phyloP scores from a whole-genome alignment of 306 rosid genomes.

The Acacia melanoxylon region DNA sequence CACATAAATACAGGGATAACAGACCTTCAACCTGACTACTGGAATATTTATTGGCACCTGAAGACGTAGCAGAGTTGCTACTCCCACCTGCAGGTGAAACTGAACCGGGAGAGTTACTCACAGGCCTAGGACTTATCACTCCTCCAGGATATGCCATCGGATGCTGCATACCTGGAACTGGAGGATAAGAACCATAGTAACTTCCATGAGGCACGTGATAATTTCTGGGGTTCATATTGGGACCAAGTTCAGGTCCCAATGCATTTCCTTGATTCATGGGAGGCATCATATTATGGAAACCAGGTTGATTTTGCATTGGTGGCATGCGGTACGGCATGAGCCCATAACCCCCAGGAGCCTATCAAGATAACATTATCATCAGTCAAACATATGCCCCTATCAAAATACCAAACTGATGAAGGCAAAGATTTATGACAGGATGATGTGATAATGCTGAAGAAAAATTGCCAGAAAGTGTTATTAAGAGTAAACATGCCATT shows the following conservation, averaged over 20 bases:
- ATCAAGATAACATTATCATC: slow-evolving; percentile 34
- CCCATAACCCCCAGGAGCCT: slow-evolving; percentile 90
- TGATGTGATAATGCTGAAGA: slow-evolving; percentile 14
- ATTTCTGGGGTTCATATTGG: slow-evolving; percentile 69
- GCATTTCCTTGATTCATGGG: slow-evolving; percentile 85
- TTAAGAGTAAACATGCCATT: not conserved
- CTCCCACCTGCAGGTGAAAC: slow-evolving; percentile 59
- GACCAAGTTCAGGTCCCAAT: slow-evolving; percentile 72
- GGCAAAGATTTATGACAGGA: slow-evolving; percentile 12
- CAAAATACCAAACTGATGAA: slow-evolving; percentile 11
- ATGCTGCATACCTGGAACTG: slow-evolving; percentile 85
- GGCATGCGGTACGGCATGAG: slow-evolving; percentile 88
- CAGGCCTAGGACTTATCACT: slow-evolving; percentile 71
- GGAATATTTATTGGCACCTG: slow-evolving; percentile 62
- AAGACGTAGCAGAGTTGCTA: slow-evolving; percentile 57
- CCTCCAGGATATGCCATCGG: slow-evolving; percentile 81
- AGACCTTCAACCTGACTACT: slow-evolving; percentile 91
- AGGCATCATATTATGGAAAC: slow-evolving; percentile 81
- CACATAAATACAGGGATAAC: slow-evolving; percentile 27
- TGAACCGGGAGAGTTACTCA: slow-evolving; percentile 72
- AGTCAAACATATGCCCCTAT: slow-evolving; percentile 20
- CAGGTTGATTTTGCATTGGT: slow-evolving; percentile 89
- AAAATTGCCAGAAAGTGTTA: slow-evolving; percentile 4
- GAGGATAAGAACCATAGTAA: slow-evolving; percentile 78
- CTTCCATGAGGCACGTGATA: slow-evolving; percentile 70